Evolutionary conservation across 2,329 filamentous ascomycete species (phyloP).

Genomic region (Talaromyces sp.): DNA sequence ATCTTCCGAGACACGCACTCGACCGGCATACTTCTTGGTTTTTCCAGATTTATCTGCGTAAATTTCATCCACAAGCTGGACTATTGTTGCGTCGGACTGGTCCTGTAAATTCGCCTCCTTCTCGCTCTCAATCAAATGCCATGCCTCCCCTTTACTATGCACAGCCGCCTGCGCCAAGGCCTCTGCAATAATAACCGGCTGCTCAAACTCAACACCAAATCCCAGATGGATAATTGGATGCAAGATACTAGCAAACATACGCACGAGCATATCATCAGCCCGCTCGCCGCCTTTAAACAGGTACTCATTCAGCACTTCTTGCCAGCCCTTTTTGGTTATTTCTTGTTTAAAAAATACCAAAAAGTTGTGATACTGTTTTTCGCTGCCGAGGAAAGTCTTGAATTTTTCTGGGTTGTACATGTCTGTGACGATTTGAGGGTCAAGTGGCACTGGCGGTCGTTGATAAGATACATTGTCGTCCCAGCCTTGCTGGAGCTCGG

Average conservation of each 20-base stretch:
- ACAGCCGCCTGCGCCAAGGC: constrained; percentile 71
- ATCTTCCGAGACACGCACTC: constrained; percentile 52
- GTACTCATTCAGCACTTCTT: constrained; percentile 59
- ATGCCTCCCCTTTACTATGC: constrained; percentile 54
- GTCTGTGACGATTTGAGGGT: constrained; percentile 45
- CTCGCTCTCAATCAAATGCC: constrained; percentile 46
- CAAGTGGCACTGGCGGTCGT: constrained; percentile 42
- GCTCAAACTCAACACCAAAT: constrained; percentile 75
- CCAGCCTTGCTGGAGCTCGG: constrained; percentile 59
- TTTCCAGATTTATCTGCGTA: constrained; percentile 33
- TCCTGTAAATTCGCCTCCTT: constrained; percentile 21
- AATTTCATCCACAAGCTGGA: constrained; percentile 59
- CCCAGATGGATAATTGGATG: constrained; percentile 83
- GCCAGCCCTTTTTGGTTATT: constrained; percentile 60
- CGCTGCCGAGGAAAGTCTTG: constrained; percentile 57
- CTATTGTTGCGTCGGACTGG: constrained; percentile 36
- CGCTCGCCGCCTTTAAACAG: constrained; percentile 61
- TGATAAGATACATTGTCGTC: constrained; percentile 64
- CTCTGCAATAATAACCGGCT: constrained; percentile 76
- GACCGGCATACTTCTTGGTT: constrained; percentile 45
- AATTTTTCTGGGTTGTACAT: constrained; percentile 56
- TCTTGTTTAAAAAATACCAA: constrained; percentile 70
- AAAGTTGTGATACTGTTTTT: constrained; percentile 65
- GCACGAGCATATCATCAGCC: constrained; percentile 63
- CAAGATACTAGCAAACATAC: constrained; percentile 65